Evolutionary conservation across 176 grass and related monocot genomes (phyloP).

Genomic region (Chrysopogon serrulatus): DNA sequence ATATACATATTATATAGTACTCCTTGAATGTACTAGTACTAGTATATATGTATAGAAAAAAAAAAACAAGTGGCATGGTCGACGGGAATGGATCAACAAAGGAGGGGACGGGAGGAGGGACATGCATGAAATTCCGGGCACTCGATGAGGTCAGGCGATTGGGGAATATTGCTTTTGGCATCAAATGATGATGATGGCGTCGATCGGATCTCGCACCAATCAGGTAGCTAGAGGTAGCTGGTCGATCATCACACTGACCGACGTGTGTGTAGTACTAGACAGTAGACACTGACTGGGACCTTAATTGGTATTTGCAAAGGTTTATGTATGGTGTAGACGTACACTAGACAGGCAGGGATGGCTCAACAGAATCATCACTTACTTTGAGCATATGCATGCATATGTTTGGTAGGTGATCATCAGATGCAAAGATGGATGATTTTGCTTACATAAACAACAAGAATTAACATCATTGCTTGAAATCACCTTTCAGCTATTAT

Average conservation of each 20-base stretch:
- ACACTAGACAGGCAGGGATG: conserved; percentile 22
- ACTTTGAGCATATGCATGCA: background rate
- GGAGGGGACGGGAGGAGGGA: background rate
- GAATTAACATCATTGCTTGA: background rate
- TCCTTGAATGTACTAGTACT: too few species aligned
- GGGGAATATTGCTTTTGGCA: conserved; percentile 31
- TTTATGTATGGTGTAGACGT: background rate
- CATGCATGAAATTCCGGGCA: conserved; percentile 44
- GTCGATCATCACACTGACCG: background rate
- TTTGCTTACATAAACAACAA: background rate
- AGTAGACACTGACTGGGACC: background rate
- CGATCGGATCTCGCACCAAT: conserved; percentile 29
- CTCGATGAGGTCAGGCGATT: background rate
- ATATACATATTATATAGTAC: background rate
- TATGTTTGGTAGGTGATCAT: background rate
- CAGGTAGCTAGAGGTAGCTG: background rate
- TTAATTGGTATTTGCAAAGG: conserved; percentile 20
- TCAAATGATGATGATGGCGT: conserved; percentile 43
- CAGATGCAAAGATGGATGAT: background rate
- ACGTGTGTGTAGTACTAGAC: background rate
- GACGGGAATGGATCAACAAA: background rate
- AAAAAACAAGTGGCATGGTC: background rate
- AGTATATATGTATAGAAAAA: background rate
- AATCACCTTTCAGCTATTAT: background rate
- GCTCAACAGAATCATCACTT: conserved; percentile 29